These are phyloP conservation scores for Mucor irregularis DNA, from an alignment of 371 early-diverging fungal species.

Conservation along the genomic window DNA sequence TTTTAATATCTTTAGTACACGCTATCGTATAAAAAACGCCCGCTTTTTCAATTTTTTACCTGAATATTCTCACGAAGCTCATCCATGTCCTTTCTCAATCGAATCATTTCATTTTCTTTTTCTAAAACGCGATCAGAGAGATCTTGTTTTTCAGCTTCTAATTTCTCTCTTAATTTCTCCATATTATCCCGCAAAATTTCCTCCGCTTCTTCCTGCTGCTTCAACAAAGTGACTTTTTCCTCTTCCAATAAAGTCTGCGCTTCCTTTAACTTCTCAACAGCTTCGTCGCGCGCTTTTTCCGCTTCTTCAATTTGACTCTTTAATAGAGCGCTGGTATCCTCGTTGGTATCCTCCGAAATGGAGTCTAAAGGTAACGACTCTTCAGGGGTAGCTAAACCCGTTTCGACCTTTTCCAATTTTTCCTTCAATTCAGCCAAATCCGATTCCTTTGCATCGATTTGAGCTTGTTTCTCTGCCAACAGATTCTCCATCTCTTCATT, in stretches of 20 bases:
- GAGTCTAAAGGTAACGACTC: conserved; percentile 1
- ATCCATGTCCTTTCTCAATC: conserved; percentile 26
- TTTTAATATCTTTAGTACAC: not conserved
- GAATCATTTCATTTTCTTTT: conserved; percentile 22
- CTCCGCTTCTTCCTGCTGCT: conserved; percentile 26
- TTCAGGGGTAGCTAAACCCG: conserved; percentile 26
- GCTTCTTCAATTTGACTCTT: conserved; percentile 4
- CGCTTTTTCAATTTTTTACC: conserved; percentile 1
- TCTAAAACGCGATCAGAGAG: conserved; percentile 13
- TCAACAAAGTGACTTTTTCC: conserved; percentile 14
- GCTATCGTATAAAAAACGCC: not conserved
- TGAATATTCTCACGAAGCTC: conserved; percentile 28
- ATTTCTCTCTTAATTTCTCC: conserved; percentile 29
- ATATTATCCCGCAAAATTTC: conserved; percentile 27
- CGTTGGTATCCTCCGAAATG: not conserved
- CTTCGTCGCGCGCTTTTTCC: conserved; percentile 13
- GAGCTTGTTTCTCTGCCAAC: conserved; percentile 21
- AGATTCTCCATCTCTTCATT: conserved; percentile 21
- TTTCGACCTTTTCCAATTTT: conserved; percentile 19
- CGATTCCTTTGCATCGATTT: conserved; percentile 18
- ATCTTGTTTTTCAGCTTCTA: conserved; percentile 27
- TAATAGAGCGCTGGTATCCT: conserved; percentile 11
- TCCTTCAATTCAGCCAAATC: conserved; percentile 20
- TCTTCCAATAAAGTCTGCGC: conserved; percentile 10
- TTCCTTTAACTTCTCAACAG: conserved; percentile 14